Base-by-base conservation (phyloP, 805 yeast species). In the Isabelozyma pseudorhagii region DNA sequence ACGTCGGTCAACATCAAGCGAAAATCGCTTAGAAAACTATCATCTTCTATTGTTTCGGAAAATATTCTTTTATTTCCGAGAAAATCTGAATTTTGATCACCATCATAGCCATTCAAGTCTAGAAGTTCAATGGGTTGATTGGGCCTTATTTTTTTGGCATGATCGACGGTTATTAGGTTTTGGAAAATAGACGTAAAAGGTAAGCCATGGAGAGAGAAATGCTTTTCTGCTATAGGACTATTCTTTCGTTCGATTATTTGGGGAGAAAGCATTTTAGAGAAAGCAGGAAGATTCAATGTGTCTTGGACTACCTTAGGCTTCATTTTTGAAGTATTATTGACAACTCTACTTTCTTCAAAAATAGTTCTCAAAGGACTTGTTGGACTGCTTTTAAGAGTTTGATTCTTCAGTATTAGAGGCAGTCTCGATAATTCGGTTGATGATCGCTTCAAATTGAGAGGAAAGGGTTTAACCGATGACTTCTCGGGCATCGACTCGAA, bases 201-300 rank as follows among this genome's bases (percentile, higher is more conserved):
- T 25, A 56, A 17, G 9, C 60, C 60, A 40, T 56, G 60, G 11
- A 56, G 40, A 3, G 60, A 56, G 41, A 45, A 54, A 40, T 45
- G 47, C 9, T 15, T 42, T n/a, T 21, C 28, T 10, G 17, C 18
- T 27, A n/a, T 9, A 13, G 14, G 28, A 14, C 15, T 14, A 14
- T 38, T 31, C 36, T 31, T 31, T 31, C 3, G 10, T 31, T 9
- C 36, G 5, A 13, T 5, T 13, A 31, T 10, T 31, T 31, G 36
- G 4, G 36, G n/a, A 31, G 10, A 31, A 31, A 3, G 5, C 4
- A 4, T 31, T 31, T 13, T 31, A 31, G 36, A 31, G 8, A 13
- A 9, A 6, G n/a, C 36, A 5, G 36, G 36, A 8, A 31, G 36
- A 8, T 31, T 31, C n/a, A 31, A 31, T 13, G 36, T 4, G n/a